Percentiles rank a stretch among this genome's conserved stretches.
Conservation (phyloP, 495 filamentous ascomycete genomes). For the Penicillium argentinense region DNA sequence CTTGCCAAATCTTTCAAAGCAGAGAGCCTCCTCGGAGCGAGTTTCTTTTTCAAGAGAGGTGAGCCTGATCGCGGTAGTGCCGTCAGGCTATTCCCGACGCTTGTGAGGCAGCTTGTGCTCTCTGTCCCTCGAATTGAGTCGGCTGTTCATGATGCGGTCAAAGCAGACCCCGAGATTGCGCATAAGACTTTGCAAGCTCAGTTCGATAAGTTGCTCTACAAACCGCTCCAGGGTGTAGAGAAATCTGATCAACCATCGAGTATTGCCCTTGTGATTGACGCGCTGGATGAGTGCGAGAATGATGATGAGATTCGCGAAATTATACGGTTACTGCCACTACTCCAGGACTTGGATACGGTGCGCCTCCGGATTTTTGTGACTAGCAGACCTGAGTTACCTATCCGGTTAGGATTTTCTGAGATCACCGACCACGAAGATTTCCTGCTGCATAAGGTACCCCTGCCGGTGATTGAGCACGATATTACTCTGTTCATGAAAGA, state of each 20-base stretch:
- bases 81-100: conserved; percentile 40
- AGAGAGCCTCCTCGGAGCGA: conserved; percentile 23
- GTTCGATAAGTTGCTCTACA: conserved; percentile 48
- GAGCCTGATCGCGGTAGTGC: conserved; percentile 40
- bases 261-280: conserved; percentile 48
- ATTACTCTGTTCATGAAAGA: conserved; percentile 24
- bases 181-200: conserved; percentile 42
- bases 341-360: conserved; percentile 5
- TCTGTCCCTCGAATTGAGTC: conserved; percentile 20
- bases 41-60: conserved; percentile 54
- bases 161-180: conserved; percentile 30
- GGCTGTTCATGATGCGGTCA: conserved; percentile 34
- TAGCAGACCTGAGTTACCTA: conserved; percentile 47
- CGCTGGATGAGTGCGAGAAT: conserved; percentile 51
- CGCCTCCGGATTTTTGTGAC: conserved; percentile 33
- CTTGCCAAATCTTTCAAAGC: conserved; percentile 16
- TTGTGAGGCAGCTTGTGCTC: conserved; percentile 40
- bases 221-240: conserved; percentile 27
- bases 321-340: conserved; percentile 31
- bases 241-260: not conserved
- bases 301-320: conserved; percentile 38
- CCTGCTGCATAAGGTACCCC: conserved; percentile 24
- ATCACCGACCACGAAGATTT: conserved; percentile 21
- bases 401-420: conserved; percentile 32
- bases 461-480: conserved; percentile 23